phyloP scores from a whole-genome alignment of 2,329 filamentous ascomycete genomes.

The Alternaria sp. region DNA sequence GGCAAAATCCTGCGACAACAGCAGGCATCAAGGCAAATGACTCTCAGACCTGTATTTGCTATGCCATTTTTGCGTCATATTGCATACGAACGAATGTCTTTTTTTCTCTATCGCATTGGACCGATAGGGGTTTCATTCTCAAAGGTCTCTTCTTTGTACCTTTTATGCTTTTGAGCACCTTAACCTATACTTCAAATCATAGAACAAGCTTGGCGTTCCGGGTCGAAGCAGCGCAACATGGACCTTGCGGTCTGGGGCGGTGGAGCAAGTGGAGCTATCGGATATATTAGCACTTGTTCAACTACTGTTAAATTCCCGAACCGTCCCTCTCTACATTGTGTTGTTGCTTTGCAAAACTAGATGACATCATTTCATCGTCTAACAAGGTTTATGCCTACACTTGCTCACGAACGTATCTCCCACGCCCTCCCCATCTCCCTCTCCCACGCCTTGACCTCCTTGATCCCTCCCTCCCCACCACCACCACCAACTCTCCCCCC shows the following conservation, averaged over 20 bases:
- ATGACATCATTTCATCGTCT: not conserved
- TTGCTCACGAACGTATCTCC: conserved; percentile 13
- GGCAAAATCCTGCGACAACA: conserved; percentile 15
- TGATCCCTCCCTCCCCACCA: not conserved
- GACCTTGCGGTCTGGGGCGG: conserved; percentile 9
- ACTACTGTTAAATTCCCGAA: conserved; percentile 1
- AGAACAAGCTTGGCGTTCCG: conserved; percentile 36
- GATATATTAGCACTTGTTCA: conserved; percentile 15
- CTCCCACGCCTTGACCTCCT: conserved; percentile 18
- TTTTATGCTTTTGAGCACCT: conserved; percentile 25
- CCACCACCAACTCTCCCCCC: not conserved
- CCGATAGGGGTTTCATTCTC: conserved; percentile 28
- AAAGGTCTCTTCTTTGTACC: conserved; percentile 30
- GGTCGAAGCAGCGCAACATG: conserved; percentile 9
- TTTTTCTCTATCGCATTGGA: conserved; percentile 3
- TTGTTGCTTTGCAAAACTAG: not conserved
- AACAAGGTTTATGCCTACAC: not conserved
- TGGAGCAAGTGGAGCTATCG: conserved; percentile 12
- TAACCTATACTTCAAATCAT: conserved; percentile 29
- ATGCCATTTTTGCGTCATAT: conserved; percentile 24
- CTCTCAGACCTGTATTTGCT: conserved; percentile 23
- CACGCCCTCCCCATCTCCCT: conserved; percentile 18
- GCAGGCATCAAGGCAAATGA: conserved; percentile 22
- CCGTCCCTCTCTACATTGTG: not conserved
- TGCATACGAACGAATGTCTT: conserved; percentile 30